A percentile compares a stretch with the other conserved stretches of the same genome.
Conservation (phyloP, 2,329 filamentous ascomycete species). For the Alternaria viburni region DNA sequence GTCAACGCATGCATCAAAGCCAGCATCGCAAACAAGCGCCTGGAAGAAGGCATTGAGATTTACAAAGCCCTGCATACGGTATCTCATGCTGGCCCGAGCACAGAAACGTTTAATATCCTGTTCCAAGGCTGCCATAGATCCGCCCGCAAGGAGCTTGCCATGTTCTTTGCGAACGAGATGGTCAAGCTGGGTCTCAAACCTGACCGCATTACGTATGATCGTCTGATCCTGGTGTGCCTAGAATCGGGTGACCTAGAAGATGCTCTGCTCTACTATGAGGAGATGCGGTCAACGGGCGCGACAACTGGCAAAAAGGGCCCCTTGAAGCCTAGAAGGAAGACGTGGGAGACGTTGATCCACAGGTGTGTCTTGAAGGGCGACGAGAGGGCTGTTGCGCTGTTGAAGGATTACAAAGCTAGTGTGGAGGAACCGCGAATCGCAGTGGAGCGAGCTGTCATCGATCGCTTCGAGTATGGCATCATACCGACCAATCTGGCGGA, state of each 20-base stretch:
- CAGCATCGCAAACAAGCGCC: conserved; percentile 51
- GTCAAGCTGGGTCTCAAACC: conserved; percentile 61
- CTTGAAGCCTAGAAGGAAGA: conserved; percentile 22
- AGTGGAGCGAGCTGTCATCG: conserved; percentile 20
- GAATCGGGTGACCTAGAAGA: conserved; percentile 49
- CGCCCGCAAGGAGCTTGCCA: conserved; percentile 60
- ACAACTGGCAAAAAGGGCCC: conserved; percentile 8
- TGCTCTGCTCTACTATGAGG: conserved; percentile 57
- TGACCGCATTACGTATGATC: conserved; percentile 66
- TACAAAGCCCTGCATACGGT: conserved; percentile 67
- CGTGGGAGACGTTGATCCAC: conserved; percentile 25
- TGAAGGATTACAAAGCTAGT: conserved; percentile 23
- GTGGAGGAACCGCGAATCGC: conserved; percentile 16
- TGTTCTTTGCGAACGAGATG: conserved; percentile 70
- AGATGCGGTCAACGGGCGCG: conserved; percentile 50
- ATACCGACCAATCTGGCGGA: not conserved
- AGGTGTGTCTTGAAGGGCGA: conserved; percentile 16
- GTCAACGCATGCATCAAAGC: conserved; percentile 62
- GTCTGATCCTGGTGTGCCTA: conserved; percentile 65
- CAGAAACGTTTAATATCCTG: conserved; percentile 67
- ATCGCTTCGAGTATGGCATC: conserved; percentile 19
- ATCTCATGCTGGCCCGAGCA: conserved; percentile 53
- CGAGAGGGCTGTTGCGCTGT: conserved; percentile 23
- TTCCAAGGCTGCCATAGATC: conserved; percentile 56
- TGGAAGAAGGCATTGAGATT: conserved; percentile 62